A percentile compares a stretch with the other conserved stretches of the same genome.
Evolutionary conservation across 495 filamentous ascomycete species (phyloP).

Genomic region (Corynascus novoguineensis): DNA sequence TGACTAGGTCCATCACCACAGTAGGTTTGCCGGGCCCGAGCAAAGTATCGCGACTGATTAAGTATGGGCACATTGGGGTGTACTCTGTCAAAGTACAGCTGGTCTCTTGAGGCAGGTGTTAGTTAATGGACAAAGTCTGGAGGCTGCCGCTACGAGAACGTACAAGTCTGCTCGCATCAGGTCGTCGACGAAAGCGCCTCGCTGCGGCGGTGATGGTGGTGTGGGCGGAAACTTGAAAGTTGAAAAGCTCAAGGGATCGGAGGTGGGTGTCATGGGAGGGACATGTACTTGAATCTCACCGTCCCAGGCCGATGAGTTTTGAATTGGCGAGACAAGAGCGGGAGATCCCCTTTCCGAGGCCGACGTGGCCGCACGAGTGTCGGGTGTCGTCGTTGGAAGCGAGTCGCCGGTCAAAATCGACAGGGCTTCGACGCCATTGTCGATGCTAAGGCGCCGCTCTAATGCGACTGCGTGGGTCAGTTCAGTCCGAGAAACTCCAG

Average conservation of each 20-base stretch:
- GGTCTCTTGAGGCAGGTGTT: conserved; percentile 33
- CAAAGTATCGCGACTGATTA: conserved; percentile 36
- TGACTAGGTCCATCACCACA: conserved; percentile 24
- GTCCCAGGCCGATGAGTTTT: conserved; percentile 20
- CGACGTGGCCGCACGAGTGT: conserved; percentile 12
- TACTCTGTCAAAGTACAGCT: conserved; percentile 55
- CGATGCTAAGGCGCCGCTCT: conserved; percentile 37
- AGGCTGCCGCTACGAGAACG: not conserved
- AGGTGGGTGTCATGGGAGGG: conserved; percentile 21
- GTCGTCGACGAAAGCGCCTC: conserved; percentile 27
- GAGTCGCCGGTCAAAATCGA: conserved; percentile 13
- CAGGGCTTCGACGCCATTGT: conserved; percentile 20
- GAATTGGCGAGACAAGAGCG: conserved; percentile 19
- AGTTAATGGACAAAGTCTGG: not conserved
- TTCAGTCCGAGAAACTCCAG: not conserved
- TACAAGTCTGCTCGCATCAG: conserved; percentile 45
- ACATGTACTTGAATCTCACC: conserved; percentile 20
- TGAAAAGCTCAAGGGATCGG: conserved; percentile 16
- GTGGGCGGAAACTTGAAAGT: conserved; percentile 32
- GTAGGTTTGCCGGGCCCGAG: conserved; percentile 16
- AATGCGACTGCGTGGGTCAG: conserved; percentile 22
- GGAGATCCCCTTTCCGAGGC: conserved; percentile 9
- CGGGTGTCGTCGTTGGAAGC: not conserved
- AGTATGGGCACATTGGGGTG: conserved; percentile 51
- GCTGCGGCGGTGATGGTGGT: conserved; percentile 20